phyloP scores from a whole-genome alignment of 257 asterid species.

The Solanum sparsipilum region DNA sequence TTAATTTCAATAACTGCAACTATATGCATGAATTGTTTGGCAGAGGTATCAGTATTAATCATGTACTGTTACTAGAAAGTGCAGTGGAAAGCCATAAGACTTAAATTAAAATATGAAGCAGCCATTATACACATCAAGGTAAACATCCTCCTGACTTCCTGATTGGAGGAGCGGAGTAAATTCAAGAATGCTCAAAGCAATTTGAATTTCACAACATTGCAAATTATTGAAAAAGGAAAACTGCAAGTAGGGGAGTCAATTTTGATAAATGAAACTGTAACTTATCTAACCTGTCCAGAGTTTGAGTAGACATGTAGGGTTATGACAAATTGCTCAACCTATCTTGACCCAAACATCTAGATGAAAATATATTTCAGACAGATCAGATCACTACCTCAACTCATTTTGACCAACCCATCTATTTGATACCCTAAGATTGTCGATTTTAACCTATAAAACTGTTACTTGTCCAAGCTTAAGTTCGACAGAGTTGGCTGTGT shows the following conservation, averaged over 20 bases:
- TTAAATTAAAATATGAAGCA: neutral
- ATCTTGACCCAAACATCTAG: neutral
- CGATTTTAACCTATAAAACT: neutral
- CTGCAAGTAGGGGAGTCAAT: neutral
- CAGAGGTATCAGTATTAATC: neutral
- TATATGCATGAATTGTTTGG: neutral
- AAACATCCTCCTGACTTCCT: neutral
- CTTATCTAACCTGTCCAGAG: neutral
- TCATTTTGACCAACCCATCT: neutral
- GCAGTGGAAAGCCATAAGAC: neutral
- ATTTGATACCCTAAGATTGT: neutral
- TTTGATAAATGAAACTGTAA: neutral
- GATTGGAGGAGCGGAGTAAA: neutral
- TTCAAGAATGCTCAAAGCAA: neutral
- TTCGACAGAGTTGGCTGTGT: neutral
- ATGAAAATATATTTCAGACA: neutral
- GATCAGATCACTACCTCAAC: neutral
- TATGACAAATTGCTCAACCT: neutral
- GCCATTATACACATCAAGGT: neutral
- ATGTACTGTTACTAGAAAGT: neutral
- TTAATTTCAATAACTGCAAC: neutral
- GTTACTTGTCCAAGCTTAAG: neutral
- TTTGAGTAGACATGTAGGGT: neutral
- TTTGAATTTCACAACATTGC: neutral
- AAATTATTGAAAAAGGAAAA: neutral